These are phyloP conservation scores for Tephrocybe sp. DNA, from an alignment of 768 basidiomycete species.

Conservation along the genomic window DNA sequence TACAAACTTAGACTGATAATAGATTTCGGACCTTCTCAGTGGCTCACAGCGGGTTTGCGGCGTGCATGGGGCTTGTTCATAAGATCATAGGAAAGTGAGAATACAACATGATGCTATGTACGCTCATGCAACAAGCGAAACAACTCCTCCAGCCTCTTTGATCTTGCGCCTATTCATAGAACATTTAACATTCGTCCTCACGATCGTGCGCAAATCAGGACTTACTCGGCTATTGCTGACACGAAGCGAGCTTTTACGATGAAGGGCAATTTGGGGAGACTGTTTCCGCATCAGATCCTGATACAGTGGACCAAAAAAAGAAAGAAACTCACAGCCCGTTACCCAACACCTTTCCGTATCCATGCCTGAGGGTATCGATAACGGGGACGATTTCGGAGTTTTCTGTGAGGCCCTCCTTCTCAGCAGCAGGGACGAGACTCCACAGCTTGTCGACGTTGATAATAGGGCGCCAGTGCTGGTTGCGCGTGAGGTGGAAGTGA, in stretches of 20 bases:
- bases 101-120: slow-evolving; percentile 27
- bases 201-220: slow-evolving; percentile 15
- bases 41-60: background rate
- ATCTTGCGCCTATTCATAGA: slow-evolving; percentile 60
- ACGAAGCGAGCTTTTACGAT: slow-evolving; percentile 99
- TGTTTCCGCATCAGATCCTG: slow-evolving; percentile 21
- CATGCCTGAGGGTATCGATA: slow-evolving; percentile 81
- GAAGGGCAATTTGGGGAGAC: slow-evolving; percentile 88
- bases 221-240: slow-evolving; percentile 80
- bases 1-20: slow-evolving; percentile 1
- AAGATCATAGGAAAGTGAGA: slow-evolving; percentile 18
- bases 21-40: slow-evolving; percentile 6
- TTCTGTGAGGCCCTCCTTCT: slow-evolving; percentile 77
- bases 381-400: slow-evolving; percentile 88
- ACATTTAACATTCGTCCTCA: background rate
- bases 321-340: slow-evolving; percentile 74
- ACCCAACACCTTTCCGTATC: slow-evolving; percentile 93
- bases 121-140: slow-evolving; percentile 84
- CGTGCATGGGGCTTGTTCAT: slow-evolving; percentile 27
- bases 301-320: background rate
- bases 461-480: slow-evolving; percentile 88
- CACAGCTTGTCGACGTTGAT: slow-evolving; percentile 99
- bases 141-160: slow-evolving; percentile 93
- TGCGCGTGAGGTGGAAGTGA: slow-evolving; percentile 93
- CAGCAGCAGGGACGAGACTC: slow-evolving; percentile 83